phyloP scores from a whole-genome alignment of 2,329 filamentous ascomycete species.

The Calonectria pseudoturangicola region DNA sequence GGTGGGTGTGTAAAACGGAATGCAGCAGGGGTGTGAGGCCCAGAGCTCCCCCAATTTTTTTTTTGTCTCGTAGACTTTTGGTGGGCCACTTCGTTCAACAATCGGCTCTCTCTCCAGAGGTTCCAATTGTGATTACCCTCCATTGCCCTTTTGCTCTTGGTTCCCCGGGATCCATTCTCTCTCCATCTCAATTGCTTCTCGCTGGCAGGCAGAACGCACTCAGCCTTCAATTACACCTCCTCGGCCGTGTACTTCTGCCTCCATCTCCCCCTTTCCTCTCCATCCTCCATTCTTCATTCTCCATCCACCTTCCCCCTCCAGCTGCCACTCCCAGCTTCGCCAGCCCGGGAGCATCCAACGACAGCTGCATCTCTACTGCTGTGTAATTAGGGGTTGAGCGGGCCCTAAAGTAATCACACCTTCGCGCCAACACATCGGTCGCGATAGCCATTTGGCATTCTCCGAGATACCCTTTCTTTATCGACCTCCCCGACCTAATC shows the following conservation, averaged over 20 bases:
- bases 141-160: slow-evolving; percentile 28
- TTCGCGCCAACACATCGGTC: slow-evolving; percentile 50
- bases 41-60: slow-evolving; percentile 60
- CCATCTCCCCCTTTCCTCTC: slow-evolving; percentile 43
- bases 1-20: slow-evolving; percentile 45
- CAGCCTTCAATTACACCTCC: slow-evolving; percentile 52
- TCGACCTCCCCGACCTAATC: slow-evolving; percentile 52
- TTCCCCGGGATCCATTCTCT: slow-evolving; percentile 46
- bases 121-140: slow-evolving; percentile 55
- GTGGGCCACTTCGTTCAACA: slow-evolving; percentile 61
- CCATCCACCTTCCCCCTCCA: slow-evolving; percentile 49
- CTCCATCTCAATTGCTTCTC: slow-evolving; percentile 52
- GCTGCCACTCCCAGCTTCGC: slow-evolving; percentile 50
- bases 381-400: slow-evolving; percentile 52
- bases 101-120: slow-evolving; percentile 56
- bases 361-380: slow-evolving; percentile 51
- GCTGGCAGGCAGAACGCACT: slow-evolving; percentile 54
- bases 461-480: slow-evolving; percentile 57
- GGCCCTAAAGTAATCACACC: slow-evolving; percentile 51
- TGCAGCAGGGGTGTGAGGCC: slow-evolving; percentile 46
- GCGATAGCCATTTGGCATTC: slow-evolving; percentile 53
- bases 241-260: slow-evolving; percentile 53
- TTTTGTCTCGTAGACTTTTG: slow-evolving; percentile 56
- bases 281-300: slow-evolving; percentile 41
- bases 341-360: slow-evolving; percentile 52